A percentile compares a stretch with the other conserved stretches of the same genome.
phyloP scores from a whole-genome alignment of 768 basidiomycete species.

The Cyclocybe aegerita region DNA sequence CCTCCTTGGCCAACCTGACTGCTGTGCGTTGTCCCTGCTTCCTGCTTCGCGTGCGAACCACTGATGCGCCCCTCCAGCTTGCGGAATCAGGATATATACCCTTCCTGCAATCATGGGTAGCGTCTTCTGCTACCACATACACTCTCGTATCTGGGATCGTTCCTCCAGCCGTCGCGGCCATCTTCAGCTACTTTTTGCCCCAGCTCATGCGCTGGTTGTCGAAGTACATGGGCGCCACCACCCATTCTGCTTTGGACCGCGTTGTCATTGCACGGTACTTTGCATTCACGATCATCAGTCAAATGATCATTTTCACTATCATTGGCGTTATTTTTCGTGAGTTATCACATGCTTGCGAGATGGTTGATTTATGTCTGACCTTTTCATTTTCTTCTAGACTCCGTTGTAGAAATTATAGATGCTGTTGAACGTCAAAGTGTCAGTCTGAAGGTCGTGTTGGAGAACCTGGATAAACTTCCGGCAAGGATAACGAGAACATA shows the following conservation, averaged over 20 bases:
- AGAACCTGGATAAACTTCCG: constrained; percentile 45
- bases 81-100: constrained; percentile 51
- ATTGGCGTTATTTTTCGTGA: constrained; percentile 74
- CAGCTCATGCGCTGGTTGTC: constrained; percentile 78
- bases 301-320: constrained; percentile 81
- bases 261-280: constrained; percentile 82
- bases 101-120: constrained; percentile 64
- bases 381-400: constrained; percentile 17
- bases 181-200: constrained; percentile 78
- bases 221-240: constrained; percentile 50
- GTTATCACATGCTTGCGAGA: constrained; percentile 21
- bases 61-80: constrained; percentile 29
- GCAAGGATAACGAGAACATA: constrained; percentile 70
- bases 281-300: constrained; percentile 81
- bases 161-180: constrained; percentile 73
- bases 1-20: constrained; percentile 79
- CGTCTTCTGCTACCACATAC: constrained; percentile 57
- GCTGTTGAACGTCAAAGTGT: constrained; percentile 23
- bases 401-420: constrained; percentile 29
- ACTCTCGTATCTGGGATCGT: constrained; percentile 78
- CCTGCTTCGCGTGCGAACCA: background rate
- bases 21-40: constrained; percentile 41
- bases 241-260: constrained; percentile 67
- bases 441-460: constrained; percentile 24
- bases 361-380: background rate